Evolutionary conservation across 345 rosid genomes (phyloP).

Genomic region (Syzygium aromaticum): DNA sequence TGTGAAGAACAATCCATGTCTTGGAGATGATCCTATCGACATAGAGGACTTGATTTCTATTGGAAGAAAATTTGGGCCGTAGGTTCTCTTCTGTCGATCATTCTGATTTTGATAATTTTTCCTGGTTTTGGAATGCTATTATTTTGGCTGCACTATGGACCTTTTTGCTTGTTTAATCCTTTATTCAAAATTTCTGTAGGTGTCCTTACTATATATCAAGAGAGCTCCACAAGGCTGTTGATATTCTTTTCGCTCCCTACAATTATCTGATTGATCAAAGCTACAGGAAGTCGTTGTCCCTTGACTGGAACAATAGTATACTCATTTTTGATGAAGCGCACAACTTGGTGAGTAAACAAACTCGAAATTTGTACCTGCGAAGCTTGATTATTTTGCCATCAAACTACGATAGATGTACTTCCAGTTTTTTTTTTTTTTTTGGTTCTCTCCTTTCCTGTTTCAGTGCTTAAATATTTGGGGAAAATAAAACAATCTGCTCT

Average conservation of each 20-base stretch:
- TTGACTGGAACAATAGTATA: conserved; percentile 60
- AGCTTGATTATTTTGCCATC: not conserved
- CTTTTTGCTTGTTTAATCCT: not conserved
- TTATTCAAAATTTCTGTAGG: conserved; percentile 24
- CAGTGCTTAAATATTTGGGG: not conserved
- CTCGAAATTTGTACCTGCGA: not conserved
- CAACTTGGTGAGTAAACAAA: conserved; percentile 64
- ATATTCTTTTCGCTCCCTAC: conserved; percentile 86
- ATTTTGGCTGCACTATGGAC: not conserved
- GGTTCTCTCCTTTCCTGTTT: not conserved
- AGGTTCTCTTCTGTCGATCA: conserved; percentile 17
- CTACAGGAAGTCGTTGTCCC: conserved; percentile 47
- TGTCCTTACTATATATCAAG: conserved; percentile 82
- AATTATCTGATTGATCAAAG: conserved; percentile 80
- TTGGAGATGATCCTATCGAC: conserved; percentile 87
- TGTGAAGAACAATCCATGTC: conserved; percentile 55
- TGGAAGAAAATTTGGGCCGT: conserved; percentile 80
- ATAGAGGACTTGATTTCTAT: conserved; percentile 87
- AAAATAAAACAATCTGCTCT: not conserved
- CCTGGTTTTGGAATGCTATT: not conserved
- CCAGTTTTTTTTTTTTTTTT: not conserved
- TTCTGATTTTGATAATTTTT: not conserved
- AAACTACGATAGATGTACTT: not conserved
- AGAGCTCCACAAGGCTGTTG: conserved; percentile 82
- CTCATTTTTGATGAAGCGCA: conserved; percentile 97